Evolutionary conservation across 2,329 filamentous ascomycete species (phyloP).

Genomic region (Colletotrichum sp.): DNA sequence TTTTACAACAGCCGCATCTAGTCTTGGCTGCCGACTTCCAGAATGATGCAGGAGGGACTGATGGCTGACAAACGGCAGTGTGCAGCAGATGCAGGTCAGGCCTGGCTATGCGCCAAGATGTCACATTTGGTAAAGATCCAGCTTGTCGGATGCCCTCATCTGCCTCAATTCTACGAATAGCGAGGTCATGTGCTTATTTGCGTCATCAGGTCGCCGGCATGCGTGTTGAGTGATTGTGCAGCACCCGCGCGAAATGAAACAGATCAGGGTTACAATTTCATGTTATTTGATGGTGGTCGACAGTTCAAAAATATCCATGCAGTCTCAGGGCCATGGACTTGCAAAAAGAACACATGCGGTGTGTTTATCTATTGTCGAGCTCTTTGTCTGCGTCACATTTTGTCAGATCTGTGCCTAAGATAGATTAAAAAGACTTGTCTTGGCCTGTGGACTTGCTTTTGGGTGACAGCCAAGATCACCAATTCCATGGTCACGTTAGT

Average conservation of each 20-base stretch:
- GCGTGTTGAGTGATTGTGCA: background rate
- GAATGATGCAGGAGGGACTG: background rate
- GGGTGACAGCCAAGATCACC: background rate
- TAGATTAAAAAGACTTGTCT: background rate
- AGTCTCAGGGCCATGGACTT: background rate
- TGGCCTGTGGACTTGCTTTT: background rate
- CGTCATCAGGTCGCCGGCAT: fast-evolving
- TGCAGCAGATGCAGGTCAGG: background rate
- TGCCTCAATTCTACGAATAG: background rate
- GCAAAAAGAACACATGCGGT: background rate
- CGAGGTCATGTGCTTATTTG: background rate
- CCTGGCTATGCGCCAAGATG: background rate
- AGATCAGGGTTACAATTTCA: background rate
- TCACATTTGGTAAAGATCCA: background rate
- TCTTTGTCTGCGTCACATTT: fast-evolving
- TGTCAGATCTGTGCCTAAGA: background rate
- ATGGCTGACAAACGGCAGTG: background rate
- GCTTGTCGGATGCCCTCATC: background rate
- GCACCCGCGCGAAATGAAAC: background rate
- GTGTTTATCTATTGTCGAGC: background rate
- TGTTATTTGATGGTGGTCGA: background rate
- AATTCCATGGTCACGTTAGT: background rate
- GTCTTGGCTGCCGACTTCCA: background rate
- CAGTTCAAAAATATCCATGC: background rate
- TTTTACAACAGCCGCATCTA: background rate